These are phyloP conservation scores for Hymenoscyphus scutula DNA, from an alignment of 2,329 filamentous ascomycete species.

Conservation along the genomic window DNA sequence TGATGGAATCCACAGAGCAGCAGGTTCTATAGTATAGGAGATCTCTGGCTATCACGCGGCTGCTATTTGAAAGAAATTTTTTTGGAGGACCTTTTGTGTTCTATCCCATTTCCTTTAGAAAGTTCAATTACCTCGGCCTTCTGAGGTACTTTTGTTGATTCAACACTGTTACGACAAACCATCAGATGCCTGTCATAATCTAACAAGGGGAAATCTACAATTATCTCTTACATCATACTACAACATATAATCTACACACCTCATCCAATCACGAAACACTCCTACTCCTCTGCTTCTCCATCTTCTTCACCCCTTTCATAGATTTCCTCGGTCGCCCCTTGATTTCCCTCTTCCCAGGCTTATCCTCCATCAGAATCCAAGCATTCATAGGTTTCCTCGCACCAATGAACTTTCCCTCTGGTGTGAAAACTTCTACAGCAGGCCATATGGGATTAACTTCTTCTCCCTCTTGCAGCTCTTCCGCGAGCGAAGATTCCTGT, in stretches of 20 bases:
- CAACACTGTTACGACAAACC: too few species aligned
- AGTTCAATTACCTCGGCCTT: too few species aligned
- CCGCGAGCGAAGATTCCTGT: conserved; percentile 8
- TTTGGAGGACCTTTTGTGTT: too few species aligned
- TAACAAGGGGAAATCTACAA: neutral
- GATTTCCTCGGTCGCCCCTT: conserved; percentile 61
- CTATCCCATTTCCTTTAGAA: too few species aligned
- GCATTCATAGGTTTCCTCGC: conserved; percentile 67
- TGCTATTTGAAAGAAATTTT: too few species aligned
- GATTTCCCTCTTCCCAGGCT: conserved; percentile 48
- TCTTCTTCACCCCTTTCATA: conserved; percentile 63
- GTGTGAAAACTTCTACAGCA: conserved; percentile 79
- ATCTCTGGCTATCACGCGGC: too few species aligned
- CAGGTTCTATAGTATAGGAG: too few species aligned
- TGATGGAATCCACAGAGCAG: too few species aligned
- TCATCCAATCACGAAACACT: neutral
- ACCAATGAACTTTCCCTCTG: conserved; percentile 77
- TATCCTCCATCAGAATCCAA: conserved; percentile 59
- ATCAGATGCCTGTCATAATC: too few species aligned
- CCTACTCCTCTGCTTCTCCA: conserved; percentile 29
- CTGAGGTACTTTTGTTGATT: too few species aligned
- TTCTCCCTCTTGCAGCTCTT: conserved; percentile 19
- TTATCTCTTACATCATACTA: neutral
- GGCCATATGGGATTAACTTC: conserved; percentile 52
- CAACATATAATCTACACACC: too few species aligned